Percentiles rank a stretch among this genome's conserved stretches.
Evolutionary conservation across 495 filamentous ascomycete species (phyloP).

Genomic region (Evansstolkia leycettana): DNA sequence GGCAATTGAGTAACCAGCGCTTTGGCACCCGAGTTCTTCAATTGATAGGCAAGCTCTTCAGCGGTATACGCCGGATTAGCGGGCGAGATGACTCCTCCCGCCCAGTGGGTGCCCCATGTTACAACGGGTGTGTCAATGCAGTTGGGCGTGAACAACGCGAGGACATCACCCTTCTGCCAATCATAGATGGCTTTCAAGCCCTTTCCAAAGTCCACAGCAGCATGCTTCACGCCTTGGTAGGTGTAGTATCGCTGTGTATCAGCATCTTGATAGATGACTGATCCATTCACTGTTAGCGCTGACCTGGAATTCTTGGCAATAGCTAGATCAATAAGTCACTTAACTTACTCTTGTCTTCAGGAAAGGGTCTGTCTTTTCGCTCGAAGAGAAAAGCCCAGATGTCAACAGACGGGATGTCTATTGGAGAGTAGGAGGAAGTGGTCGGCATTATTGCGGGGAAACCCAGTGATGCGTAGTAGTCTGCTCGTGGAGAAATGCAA

Average conservation of each 20-base stretch:
- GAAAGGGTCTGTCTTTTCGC: constrained; percentile 50
- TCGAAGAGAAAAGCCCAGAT: constrained; percentile 74
- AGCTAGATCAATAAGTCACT: no score
- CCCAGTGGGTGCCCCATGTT: constrained; percentile 73
- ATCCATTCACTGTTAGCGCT: no score
- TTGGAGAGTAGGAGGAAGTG: constrained; percentile 22
- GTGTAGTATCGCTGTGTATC: constrained; percentile 64
- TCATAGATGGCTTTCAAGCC: constrained; percentile 59
- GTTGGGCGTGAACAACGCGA: constrained; percentile 63
- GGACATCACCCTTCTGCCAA: constrained; percentile 72
- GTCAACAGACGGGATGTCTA: constrained; percentile 39
- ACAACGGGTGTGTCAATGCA: constrained; percentile 59
- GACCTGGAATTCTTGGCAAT: no score
- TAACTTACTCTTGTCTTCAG: constrained; percentile 39
- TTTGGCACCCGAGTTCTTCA: constrained; percentile 69
- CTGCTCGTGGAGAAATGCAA: no score
- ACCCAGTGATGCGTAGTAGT: no score
- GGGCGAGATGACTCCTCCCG: constrained; percentile 67
- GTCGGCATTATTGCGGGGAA: constrained; percentile 23
- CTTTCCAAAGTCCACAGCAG: constrained; percentile 63
- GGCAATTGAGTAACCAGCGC: constrained; percentile 61
- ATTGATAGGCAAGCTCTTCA: constrained; percentile 79
- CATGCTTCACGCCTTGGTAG: constrained; percentile 50
- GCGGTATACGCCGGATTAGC: constrained; percentile 82
- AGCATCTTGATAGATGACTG: constrained; percentile 72